Conservation (phyloP, 495 filamentous ascomycete genomes). For the Podospora comata region DNA sequence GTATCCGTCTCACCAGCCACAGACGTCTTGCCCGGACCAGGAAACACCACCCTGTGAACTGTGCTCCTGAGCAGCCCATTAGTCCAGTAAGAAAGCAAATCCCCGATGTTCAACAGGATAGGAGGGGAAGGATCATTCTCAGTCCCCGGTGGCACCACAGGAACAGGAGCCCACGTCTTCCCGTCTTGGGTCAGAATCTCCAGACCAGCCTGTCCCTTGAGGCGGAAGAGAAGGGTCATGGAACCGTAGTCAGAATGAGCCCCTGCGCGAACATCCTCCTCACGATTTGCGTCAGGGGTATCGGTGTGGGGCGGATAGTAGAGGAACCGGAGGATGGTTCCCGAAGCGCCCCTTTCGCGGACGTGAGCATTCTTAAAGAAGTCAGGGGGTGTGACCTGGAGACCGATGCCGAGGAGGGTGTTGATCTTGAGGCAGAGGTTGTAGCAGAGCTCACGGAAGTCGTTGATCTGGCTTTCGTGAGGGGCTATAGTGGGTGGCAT, state of each 20-base stretch:
- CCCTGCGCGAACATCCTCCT: constrained; percentile 71
- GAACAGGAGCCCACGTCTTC: constrained; percentile 57
- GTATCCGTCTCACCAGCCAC: constrained; percentile 57
- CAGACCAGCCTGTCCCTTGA: constrained; percentile 76
- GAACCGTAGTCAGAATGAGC: constrained; percentile 91
- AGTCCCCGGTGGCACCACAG: constrained; percentile 54
- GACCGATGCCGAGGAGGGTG: constrained; percentile 69
- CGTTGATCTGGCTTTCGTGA: constrained; percentile 57
- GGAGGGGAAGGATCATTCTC: constrained; percentile 60
- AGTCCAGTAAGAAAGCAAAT: constrained; percentile 89
- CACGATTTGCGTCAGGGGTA: constrained; percentile 60
- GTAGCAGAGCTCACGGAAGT: constrained; percentile 69
- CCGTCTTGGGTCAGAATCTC: constrained; percentile 69
- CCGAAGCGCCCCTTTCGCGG: constrained; percentile 54
- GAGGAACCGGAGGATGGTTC: constrained; percentile 77
- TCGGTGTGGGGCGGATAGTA: constrained; percentile 70
- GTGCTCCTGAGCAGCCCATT: constrained; percentile 78
- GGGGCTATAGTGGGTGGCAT: constrained; percentile 63
- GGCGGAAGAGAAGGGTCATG: constrained; percentile 83
- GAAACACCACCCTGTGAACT: constrained; percentile 85
- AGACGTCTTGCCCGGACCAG: constrained; percentile 33
- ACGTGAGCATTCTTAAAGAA: constrained; percentile 79
- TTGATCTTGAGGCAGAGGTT: constrained; percentile 69
- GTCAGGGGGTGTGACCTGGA: constrained; percentile 42
- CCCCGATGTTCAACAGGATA: constrained; percentile 90